phyloP scores from a whole-genome alignment of 2,329 filamentous ascomycete genomes.

The Aspergillus pseudotamarii region DNA sequence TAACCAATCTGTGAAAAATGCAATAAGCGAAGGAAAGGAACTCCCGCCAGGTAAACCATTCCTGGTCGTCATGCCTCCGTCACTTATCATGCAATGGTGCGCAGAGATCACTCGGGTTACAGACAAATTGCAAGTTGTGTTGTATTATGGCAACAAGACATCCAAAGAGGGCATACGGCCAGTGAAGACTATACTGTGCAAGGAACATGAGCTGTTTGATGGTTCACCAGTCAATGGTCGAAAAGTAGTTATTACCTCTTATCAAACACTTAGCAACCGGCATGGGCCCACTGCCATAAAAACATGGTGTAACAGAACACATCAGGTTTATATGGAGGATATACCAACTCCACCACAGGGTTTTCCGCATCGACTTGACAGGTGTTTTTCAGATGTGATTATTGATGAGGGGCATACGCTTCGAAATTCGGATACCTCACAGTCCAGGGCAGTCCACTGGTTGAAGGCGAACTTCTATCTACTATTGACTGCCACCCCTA shows the following conservation, averaged over 20 bases:
- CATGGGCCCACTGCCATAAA: background rate
- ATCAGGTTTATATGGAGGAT: no score
- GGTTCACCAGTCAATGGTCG: background rate
- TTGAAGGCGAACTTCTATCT: background rate
- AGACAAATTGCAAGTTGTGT: background rate
- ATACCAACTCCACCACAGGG: background rate
- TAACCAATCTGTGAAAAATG: background rate
- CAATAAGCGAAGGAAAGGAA: background rate
- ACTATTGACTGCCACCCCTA: background rate
- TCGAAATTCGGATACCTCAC: background rate
- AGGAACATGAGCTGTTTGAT: background rate
- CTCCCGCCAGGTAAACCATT: background rate
- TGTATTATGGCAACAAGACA: background rate
- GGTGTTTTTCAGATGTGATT: background rate
- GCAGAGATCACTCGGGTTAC: background rate
- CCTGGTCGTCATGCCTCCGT: background rate
- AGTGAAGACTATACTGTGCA: background rate
- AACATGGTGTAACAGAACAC: background rate
- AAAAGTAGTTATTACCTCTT: conserved; percentile 1
- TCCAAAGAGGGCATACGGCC: background rate
- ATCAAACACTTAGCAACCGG: background rate
- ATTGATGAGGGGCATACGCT: background rate
- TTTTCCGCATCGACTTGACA: background rate
- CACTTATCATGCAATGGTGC: background rate
- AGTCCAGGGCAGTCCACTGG: background rate